A percentile compares a stretch with the other conserved stretches of the same genome.
Conservation (phyloP, 257 asterid genomes). For the Jacaranda copaia region DNA sequence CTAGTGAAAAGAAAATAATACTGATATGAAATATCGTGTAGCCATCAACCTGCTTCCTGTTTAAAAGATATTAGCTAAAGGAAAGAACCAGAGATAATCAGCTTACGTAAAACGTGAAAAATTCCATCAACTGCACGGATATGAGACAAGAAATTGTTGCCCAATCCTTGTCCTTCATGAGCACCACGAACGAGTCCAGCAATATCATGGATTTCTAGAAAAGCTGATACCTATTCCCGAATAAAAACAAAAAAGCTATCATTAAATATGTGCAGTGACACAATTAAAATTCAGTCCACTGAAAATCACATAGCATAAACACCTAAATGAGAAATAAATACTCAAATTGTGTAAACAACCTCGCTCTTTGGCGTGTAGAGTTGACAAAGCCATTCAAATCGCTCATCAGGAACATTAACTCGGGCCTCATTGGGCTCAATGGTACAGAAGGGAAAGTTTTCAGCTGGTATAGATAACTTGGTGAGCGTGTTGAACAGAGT, state of each 20-base stretch:
- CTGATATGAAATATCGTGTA: constrained; percentile 12
- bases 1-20: neutral
- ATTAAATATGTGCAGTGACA: neutral
- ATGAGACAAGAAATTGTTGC: constrained; percentile 95
- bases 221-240: constrained; percentile 77
- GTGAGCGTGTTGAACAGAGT: constrained; percentile 98
- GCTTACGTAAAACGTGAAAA: constrained; percentile 94
- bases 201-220: constrained; percentile 94
- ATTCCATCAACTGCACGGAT: constrained; percentile 99
- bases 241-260: constrained; percentile 4
- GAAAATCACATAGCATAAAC: constrained; percentile 4
- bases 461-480: constrained; percentile 95
- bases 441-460: constrained; percentile 96
- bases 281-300: neutral
- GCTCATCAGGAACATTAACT: constrained; percentile 88
- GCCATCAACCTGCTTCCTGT: constrained; percentile 6
- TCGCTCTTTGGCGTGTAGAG: constrained; percentile 93
- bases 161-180: constrained; percentile 96
- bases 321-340: constrained; percentile 8
- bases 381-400: constrained; percentile 96
- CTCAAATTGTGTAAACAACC: constrained; percentile 50
- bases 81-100: constrained; percentile 19
- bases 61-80: neutral
- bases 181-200: constrained; percentile 99
- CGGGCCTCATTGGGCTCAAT: constrained; percentile 99